Conservation (phyloP, 2,329 filamentous ascomycete genomes). For the Exophiala aquamarina region DNA sequence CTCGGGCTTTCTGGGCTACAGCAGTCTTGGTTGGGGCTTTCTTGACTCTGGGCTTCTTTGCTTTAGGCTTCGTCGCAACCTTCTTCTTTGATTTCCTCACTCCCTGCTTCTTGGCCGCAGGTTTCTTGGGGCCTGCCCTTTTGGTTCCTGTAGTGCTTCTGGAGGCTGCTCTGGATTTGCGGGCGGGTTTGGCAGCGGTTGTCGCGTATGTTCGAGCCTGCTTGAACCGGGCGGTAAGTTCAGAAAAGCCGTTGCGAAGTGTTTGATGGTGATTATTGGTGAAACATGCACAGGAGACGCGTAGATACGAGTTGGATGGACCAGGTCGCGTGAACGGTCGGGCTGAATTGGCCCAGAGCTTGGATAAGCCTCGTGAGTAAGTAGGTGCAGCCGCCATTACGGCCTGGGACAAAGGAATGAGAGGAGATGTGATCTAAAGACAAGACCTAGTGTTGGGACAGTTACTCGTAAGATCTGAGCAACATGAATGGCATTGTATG, state of each 20-base stretch:
- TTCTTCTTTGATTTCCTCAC: constrained; percentile 21
- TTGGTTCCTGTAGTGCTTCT: constrained; percentile 31
- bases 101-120: constrained; percentile 1
- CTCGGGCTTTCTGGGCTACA: constrained; percentile 29
- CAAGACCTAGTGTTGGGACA: no score
- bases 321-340: constrained; percentile 27
- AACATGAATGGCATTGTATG: no score
- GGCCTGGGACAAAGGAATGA: constrained; percentile 6
- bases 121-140: constrained; percentile 19
- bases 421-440: constrained; percentile 1
- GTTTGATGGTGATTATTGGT: constrained; percentile 20
- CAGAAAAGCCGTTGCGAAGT: constrained; percentile 1
- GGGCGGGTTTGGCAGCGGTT: constrained; percentile 27
- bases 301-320: constrained; percentile 20
- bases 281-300: constrained; percentile 23
- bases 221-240: constrained; percentile 25
- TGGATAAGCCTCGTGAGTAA: constrained; percentile 21
- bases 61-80: constrained; percentile 29
- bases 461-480: no score
- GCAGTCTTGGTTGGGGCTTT: constrained; percentile 28
- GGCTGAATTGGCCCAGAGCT: constrained; percentile 19
- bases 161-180: constrained; percentile 33
- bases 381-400: constrained; percentile 23
- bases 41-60: constrained; percentile 33
- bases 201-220: constrained; percentile 33